These are phyloP conservation scores for Neospora caninum DNA, from an alignment of 169 alveolate genomes.

Conservation along the genomic window DNA sequence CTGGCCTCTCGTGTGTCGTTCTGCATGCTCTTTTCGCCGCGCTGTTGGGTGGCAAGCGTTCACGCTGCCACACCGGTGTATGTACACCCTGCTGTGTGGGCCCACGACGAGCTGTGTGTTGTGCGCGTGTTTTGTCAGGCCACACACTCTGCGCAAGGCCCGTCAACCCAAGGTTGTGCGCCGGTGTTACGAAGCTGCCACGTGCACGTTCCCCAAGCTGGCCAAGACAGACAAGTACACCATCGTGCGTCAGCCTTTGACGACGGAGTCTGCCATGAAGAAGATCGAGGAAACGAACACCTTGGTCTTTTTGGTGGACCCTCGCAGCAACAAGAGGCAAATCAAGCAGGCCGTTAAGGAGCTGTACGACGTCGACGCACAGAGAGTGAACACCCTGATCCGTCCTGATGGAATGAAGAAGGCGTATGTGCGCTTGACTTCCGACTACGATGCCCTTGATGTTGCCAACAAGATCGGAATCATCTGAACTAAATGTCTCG, in stretches of 20 bases:
- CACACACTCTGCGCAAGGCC: constrained; percentile 27
- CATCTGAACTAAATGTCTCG: constrained; percentile 79
- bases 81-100: too few relatives aligned
- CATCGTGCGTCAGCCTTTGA: constrained; percentile 93
- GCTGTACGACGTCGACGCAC: constrained; percentile 91
- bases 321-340: constrained; percentile 91
- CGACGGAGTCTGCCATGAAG: constrained; percentile 98
- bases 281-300: constrained; percentile 98
- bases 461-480: constrained; percentile 98
- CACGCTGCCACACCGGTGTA: too few relatives aligned
- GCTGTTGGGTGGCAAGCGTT: too few relatives aligned
- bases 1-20: too few relatives aligned
- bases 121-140: not conserved
- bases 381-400: constrained; percentile 95
- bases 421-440: constrained; percentile 96
- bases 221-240: constrained; percentile 85
- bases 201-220: constrained; percentile 29
- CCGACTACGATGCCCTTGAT: constrained; percentile 97
- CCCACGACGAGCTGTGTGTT: not conserved
- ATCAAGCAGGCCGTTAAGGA: constrained; percentile 94
- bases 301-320: constrained; percentile 81
- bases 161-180: constrained; percentile 29
- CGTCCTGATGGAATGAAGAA: constrained; percentile 94
- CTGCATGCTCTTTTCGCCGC: too few relatives aligned
- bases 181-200: not conserved